A percentile compares a stretch with the other conserved stretches of the same genome.
These are phyloP conservation scores for Podaxis carcinomalis DNA, from an alignment of 768 basidiomycete species.

Conservation along the genomic window DNA sequence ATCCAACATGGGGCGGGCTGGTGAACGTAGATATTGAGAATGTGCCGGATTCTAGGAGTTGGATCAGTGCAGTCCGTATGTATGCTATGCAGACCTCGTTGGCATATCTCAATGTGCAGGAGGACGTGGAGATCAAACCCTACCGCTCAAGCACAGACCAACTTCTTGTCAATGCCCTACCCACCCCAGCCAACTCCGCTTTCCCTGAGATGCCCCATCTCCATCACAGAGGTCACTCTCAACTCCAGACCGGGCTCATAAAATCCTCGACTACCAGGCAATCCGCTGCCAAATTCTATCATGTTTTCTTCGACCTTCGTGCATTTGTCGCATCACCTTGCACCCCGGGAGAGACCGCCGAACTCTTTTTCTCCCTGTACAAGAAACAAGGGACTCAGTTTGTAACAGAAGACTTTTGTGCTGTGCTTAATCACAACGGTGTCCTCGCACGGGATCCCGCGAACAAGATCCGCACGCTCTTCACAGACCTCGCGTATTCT, in stretches of 20 bases:
- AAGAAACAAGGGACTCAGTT: constrained; percentile 80
- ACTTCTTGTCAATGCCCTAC: constrained; percentile 38
- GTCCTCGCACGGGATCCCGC: constrained; percentile 77
- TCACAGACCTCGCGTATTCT: constrained; percentile 80
- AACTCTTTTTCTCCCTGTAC: constrained; percentile 92
- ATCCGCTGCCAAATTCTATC: constrained; percentile 73
- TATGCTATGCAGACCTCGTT: constrained; percentile 84
- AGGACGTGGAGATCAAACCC: constrained; percentile 33
- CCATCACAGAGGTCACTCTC: constrained; percentile 34
- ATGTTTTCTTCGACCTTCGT: constrained; percentile 85
- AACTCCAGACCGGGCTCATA: constrained; percentile 31
- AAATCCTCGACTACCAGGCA: constrained; percentile 28
- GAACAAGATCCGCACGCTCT: constrained; percentile 77
- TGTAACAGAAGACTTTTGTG: constrained; percentile 91
- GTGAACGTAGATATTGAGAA: constrained; percentile 89
- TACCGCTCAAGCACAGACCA: constrained; percentile 46
- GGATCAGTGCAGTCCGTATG: constrained; percentile 89
- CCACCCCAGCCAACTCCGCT: constrained; percentile 64
- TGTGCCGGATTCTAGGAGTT: constrained; percentile 73
- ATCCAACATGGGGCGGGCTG: constrained; percentile 86
- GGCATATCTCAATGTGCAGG: constrained; percentile 66
- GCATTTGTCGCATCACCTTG: constrained; percentile 92
- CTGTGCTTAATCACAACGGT: constrained; percentile 88
- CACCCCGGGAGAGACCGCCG: constrained; percentile 86
- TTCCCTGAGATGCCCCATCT: constrained; percentile 54